Evolutionary conservation across 129 eudicot genomes (phyloP), one percentile per base, ranked within the genome.

Genomic region (Flaveria robusta): DNA sequence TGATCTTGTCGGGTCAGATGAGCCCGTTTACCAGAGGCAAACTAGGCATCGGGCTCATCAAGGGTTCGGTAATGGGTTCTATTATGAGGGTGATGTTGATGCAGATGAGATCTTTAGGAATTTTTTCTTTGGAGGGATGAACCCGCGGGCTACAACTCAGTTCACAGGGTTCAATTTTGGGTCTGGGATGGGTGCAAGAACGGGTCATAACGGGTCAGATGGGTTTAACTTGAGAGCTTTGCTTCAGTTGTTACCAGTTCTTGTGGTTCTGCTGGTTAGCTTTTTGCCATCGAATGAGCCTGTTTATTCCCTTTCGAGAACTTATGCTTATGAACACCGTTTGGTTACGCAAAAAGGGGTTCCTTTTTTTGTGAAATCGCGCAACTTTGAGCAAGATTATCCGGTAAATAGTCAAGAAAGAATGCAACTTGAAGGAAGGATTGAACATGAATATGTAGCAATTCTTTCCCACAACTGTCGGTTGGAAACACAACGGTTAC

Each of bases 61-160:
- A 68, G 96, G 96, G 71, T 90, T 86, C 11, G 68, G 77, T 83
- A 88, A 85, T 55, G 97, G 97, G 56, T 88, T 88, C 67, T 81
- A 83, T 80, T 79, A 86, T 23, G 90, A 82, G 0, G 86, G 77
- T 19, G 95, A 91, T 31, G 77, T 91, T 12, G 92, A 91, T 82
- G 92, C 97, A 0, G 97, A 91, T 1, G 97, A 88, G 83, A 88
- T 91, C 7, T 91, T 91, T 68, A 87, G 97, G 79, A 91, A 88
- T 75, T 91, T 91, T 77, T 91, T 91, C 80, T 91, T 83, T 16
- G 97, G 97, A 34, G 95, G 97, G 29, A 91, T 83, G 97, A 77
- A 88, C 68, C 87, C 80, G 2, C 72, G 83, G 37, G 77, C 90
- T 3, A 67, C 84, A 4, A 84, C 88, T 0, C 92, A 88, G 76